Evolutionary conservation across 768 basidiomycete species (phyloP).

Genomic region (Mycena venus): DNA sequence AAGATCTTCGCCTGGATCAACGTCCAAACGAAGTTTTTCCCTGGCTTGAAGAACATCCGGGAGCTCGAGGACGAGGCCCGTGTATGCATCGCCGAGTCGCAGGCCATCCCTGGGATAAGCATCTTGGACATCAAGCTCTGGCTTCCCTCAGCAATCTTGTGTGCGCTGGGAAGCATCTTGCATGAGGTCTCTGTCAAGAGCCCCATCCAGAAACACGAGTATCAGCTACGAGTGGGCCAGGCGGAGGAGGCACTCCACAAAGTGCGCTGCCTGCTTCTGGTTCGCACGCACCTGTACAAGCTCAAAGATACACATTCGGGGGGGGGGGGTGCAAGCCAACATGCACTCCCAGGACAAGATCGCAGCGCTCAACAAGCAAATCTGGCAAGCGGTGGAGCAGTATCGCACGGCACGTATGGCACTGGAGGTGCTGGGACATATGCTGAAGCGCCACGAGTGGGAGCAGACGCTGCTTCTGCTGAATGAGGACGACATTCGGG

Average conservation of each 20-base stretch:
- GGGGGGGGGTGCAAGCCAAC: neutral
- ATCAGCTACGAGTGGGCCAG: conserved; percentile 26
- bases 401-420: neutral
- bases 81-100: neutral
- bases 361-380: neutral
- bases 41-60: neutral
- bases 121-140: neutral
- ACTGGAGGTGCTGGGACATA: neutral
- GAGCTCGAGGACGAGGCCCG: neutral
- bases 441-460: neutral
- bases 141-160: neutral
- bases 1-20: conserved; percentile 28
- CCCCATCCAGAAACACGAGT: too few species aligned
- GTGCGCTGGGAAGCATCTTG: neutral
- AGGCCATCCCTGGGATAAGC: neutral
- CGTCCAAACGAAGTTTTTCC: conserved; percentile 17
- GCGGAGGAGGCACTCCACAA: conserved; percentile 31
- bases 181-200: too few species aligned
- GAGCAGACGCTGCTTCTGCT: neutral
- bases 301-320: conserved; percentile 14
- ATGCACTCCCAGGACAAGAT: conserved; percentile 2
- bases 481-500: conserved; percentile 2
- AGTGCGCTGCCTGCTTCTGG: conserved; percentile 29
- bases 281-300: conserved; percentile 27
- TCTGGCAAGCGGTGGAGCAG: neutral